Percentiles rank a stretch among this genome's conserved stretches.
Evolutionary conservation across 2,329 filamentous ascomycete species (phyloP).

Genomic region (Penicillium sp.): DNA sequence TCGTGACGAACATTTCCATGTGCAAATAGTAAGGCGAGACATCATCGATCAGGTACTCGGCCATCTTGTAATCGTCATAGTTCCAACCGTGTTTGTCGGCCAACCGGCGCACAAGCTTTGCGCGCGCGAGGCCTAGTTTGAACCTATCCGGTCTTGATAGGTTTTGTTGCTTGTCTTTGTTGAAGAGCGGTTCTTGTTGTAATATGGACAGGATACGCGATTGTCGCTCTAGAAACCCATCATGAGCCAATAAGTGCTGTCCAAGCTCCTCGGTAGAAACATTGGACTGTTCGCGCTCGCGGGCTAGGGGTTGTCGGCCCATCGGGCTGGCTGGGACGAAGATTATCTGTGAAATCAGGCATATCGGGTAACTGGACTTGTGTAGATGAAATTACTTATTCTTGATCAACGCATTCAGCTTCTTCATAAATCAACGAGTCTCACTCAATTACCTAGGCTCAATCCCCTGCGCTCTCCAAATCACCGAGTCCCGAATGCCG

Average conservation of each 20-base stretch:
- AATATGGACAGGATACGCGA: constrained; percentile 46
- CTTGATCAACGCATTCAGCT: not conserved
- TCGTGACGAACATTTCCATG: constrained; percentile 51
- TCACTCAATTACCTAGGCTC: constrained; percentile 3
- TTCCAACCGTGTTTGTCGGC: constrained; percentile 48
- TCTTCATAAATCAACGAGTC: not conserved
- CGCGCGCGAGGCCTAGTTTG: constrained; percentile 51
- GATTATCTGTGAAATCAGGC: constrained; percentile 50
- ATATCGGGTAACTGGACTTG: constrained; percentile 25
- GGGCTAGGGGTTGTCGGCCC: constrained; percentile 46
- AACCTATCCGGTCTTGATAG: constrained; percentile 52
- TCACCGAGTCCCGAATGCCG: constrained; percentile 23
- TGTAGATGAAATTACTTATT: not conserved
- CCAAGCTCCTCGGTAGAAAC: constrained; percentile 46
- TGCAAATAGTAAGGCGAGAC: constrained; percentile 53
- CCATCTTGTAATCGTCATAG: constrained; percentile 50
- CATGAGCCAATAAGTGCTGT: constrained; percentile 45
- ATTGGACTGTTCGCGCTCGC: constrained; percentile 46
- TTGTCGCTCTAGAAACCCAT: constrained; percentile 50
- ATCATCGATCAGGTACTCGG: constrained; percentile 52
- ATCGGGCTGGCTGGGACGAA: constrained; percentile 46
- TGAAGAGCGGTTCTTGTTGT: constrained; percentile 48
- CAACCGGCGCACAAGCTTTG: constrained; percentile 49
- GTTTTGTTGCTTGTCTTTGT: constrained; percentile 50
- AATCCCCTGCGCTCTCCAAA: not conserved